Base-by-base conservation (phyloP, 345 rosid genomes). In the Eucalyptus decipiens region DNA sequence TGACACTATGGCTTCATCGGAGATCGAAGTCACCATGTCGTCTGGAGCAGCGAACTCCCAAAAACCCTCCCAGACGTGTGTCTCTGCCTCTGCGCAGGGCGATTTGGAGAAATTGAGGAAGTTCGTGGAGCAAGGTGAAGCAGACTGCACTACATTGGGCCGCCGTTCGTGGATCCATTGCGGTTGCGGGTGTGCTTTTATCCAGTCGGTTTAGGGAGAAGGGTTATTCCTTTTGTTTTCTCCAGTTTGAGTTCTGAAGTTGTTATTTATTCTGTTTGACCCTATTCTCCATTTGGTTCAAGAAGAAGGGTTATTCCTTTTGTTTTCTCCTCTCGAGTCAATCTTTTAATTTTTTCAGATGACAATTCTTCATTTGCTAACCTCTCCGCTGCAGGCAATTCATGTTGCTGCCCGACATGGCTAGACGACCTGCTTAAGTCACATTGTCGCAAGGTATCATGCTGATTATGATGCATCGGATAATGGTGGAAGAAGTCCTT, bases 381-480 rank as follows among this genome's bases (percentile, higher is more conserved):
- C 28, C 87, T 69, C 48, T 88, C 86, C 91, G 81, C 34, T 93
- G 89, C 93, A 97, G 99, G 95, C 98, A 67, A 95, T 51, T 51
- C 99, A 97, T 92, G 94, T 95, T 92, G 97, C 99, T 91, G 95
- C 99, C 90, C 99, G 96, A 89, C 96, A 95, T 91, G 99, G 98
- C 37, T 97, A 97, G 89, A 95, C 99, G 18, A 92, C 95, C 50
- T 95, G 96, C 94, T 92, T 97, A 89, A 94, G 97, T 93, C 97
- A 94, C 90, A 90, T 97, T 89, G 87, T 95, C 87, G 95, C 94
- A 58, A 90, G 92, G 87, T 94, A 95, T 91, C 92, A 87, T n/a
- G 99, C 98, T 19, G 97, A 97, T 89, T 95, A 91, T 91, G 97
- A 96, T 87, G 95, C 95, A 43, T 91, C 93, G 43, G 98, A 97